phyloP scores from a whole-genome alignment of 2,329 filamentous ascomycete species.

The Didymella pinodella region DNA sequence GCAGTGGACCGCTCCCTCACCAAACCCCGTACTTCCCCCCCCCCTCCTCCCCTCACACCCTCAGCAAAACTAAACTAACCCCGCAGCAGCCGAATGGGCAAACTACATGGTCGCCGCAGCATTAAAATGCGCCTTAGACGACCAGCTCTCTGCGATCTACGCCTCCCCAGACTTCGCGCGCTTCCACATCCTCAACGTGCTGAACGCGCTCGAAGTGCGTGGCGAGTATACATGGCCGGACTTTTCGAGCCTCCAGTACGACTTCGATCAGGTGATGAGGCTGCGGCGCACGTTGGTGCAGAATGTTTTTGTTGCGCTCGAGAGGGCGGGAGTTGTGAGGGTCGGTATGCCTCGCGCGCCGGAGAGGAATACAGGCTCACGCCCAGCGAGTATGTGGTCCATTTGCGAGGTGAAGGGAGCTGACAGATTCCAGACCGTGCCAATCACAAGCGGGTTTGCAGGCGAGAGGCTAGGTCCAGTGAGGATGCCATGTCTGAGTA shows the following conservation, averaged over 20 bases:
- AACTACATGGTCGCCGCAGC: constrained; percentile 26
- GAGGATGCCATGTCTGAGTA: not conserved
- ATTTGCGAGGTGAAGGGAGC: not conserved
- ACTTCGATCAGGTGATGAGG: constrained; percentile 29
- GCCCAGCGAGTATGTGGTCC: not conserved
- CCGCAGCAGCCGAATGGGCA: constrained; percentile 22
- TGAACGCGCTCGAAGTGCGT: constrained; percentile 30
- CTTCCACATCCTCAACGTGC: constrained; percentile 20
- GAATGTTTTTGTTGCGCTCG: constrained; percentile 25
- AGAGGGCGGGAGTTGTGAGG: constrained; percentile 16
- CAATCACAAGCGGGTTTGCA: constrained; percentile 24
- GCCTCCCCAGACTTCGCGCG: constrained; percentile 14
- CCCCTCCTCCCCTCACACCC: not conserved
- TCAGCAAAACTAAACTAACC: not conserved
- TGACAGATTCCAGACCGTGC: constrained; percentile 3
- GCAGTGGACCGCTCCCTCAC: constrained; percentile 13
- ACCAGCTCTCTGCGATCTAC: constrained; percentile 10
- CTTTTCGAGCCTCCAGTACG: constrained; percentile 21
- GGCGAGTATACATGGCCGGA: constrained; percentile 29
- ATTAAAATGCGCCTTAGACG: constrained; percentile 18
- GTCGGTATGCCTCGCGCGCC: constrained; percentile 7
- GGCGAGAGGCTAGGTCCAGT: constrained; percentile 12
- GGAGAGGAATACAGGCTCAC: not conserved
- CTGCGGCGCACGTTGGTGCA: constrained; percentile 27
- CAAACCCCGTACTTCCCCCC: constrained; percentile 21